Conservation (phyloP, 2,329 filamentous ascomycete genomes). For the Colletotrichum echinochloae region DNA sequence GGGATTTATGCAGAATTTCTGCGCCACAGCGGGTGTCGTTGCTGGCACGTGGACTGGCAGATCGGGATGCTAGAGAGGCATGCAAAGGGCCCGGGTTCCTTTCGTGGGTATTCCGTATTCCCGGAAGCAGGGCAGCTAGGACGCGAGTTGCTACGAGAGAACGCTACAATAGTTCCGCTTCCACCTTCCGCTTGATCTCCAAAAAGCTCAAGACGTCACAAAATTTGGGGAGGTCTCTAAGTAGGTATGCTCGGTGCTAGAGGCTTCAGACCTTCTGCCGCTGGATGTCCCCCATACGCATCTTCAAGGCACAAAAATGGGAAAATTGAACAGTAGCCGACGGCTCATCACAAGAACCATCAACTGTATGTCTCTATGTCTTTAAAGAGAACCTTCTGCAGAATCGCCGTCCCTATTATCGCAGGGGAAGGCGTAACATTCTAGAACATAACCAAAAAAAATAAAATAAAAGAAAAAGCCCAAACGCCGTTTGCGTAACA, state of each 20-base stretch:
- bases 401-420: slow-evolving; percentile 4
- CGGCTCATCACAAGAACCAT: neutral
- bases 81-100: neutral
- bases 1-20: neutral
- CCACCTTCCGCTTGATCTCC: too few relatives aligned
- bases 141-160: neutral
- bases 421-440: slow-evolving; percentile 25
- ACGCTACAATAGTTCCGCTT: neutral
- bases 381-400: slow-evolving; percentile 8
- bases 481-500: slow-evolving; percentile 35
- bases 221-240: neutral
- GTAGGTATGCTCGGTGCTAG: neutral
- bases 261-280: too few relatives aligned
- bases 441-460: slow-evolving; percentile 11
- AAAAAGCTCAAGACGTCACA: neutral
- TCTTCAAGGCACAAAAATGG: neutral
- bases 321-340: neutral
- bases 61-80: neutral
- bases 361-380: neutral
- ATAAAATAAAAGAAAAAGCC: neutral
- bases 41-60: neutral
- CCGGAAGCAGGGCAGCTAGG: neutral
- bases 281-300: neutral
- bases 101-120: neutral
- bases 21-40: neutral